These are phyloP conservation scores for Limnanthes douglasii DNA, from an alignment of 345 rosid species.

Conservation along the genomic window DNA sequence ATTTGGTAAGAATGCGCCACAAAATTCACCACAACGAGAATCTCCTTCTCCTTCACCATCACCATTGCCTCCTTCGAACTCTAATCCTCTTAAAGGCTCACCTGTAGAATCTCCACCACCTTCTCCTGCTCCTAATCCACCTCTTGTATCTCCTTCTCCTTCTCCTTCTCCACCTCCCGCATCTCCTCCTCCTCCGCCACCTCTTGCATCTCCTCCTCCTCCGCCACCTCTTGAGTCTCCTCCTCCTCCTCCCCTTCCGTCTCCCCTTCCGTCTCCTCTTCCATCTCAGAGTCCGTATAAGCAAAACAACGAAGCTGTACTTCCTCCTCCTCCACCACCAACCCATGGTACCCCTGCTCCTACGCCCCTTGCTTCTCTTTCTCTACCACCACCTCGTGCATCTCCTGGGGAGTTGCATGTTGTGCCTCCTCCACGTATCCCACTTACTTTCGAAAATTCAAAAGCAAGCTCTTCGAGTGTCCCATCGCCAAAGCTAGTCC, in stretches of 20 bases:
- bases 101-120: too few relatives aligned
- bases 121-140: too few relatives aligned
- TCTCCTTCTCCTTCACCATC: too few relatives aligned
- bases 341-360: not conserved
- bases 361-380: not conserved
- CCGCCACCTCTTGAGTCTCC: conserved; percentile 6
- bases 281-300: conserved; percentile 2
- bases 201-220: too few relatives aligned
- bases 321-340: not conserved
- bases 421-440: too few relatives aligned
- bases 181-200: conserved; percentile 15
- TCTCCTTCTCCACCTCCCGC: too few relatives aligned
- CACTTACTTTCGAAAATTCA: conserved; percentile 7
- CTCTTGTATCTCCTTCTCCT: too few relatives aligned
- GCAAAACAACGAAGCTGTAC: not conserved
- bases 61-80: too few relatives aligned
- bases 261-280: not conserved
- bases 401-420: too few relatives aligned
- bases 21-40: too few relatives aligned
- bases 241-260: conserved; percentile 5
- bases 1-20: too few relatives aligned
- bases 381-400: not conserved
- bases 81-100: too few relatives aligned
- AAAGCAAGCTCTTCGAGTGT: conserved; percentile 2
- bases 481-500: conserved; percentile 2